These are phyloP conservation scores for Puccinia horiana DNA, from an alignment of 1,284 basidiomycete species.

Conservation along the genomic window DNA sequence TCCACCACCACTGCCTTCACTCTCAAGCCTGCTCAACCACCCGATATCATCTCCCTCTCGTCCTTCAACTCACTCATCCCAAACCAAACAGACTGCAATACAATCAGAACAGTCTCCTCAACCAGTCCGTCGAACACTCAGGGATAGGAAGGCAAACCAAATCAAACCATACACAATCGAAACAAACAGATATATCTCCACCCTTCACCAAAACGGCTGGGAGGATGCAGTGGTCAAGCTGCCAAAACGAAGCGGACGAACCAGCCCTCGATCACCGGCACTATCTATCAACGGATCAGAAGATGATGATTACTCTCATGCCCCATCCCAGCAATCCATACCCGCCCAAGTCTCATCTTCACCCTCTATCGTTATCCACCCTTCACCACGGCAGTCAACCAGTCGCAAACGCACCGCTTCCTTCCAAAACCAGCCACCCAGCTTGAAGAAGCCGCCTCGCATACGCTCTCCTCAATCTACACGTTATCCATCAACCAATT, in stretches of 20 bases:
- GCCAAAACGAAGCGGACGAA: not conserved
- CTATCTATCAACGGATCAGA: not conserved
- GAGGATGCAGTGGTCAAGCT: conserved; percentile 58
- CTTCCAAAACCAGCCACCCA: not conserved
- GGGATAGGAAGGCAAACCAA: conserved; percentile 58
- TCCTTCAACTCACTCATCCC: not conserved
- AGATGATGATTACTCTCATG: not conserved
- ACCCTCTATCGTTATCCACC: not conserved
- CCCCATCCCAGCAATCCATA: not conserved
- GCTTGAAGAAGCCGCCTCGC: not conserved
- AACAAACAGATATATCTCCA: conserved; percentile 56
- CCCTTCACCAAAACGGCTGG: conserved; percentile 59
- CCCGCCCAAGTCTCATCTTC: not conserved
- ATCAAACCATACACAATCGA: conserved; percentile 60
- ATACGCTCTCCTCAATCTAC: not conserved
- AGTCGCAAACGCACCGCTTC: not conserved
- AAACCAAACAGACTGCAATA: not conserved
- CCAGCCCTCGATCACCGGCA: not conserved
- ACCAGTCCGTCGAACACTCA: conserved; percentile 50
- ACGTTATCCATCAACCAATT: not conserved
- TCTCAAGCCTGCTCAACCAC: not conserved
- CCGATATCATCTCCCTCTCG: not conserved
- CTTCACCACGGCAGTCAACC: not conserved
- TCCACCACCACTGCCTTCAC: not conserved
- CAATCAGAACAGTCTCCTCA: conserved; percentile 31